A percentile compares a stretch with the other conserved stretches of the same genome.
These are phyloP conservation scores for Russula abietina DNA, from an alignment of 768 basidiomycete species.

Conservation along the genomic window DNA sequence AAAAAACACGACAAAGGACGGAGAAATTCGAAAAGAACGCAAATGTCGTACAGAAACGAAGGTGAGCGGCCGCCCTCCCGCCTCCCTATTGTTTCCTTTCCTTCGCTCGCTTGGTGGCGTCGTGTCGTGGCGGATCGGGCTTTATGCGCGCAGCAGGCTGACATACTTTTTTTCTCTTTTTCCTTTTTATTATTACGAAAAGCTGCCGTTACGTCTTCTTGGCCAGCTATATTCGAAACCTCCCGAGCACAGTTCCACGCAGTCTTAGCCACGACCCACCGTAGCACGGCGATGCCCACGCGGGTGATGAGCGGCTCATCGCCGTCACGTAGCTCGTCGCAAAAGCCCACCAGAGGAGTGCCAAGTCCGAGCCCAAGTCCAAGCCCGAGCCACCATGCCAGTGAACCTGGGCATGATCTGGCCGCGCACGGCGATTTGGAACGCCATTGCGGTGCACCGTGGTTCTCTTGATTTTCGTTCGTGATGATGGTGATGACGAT, in stretches of 20 bases:
- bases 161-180: neutral
- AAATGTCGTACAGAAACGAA: conserved; percentile 10
- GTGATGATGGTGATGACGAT: neutral
- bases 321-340: neutral
- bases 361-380: neutral
- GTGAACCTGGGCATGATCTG: conserved; percentile 5
- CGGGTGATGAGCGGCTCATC: neutral
- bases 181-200: neutral
- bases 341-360: neutral
- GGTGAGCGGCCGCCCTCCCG: conserved; percentile 10
- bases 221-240: neutral
- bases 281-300: neutral
- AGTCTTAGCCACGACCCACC: neutral
- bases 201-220: neutral
- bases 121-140: neutral
- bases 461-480: conserved; percentile 18
- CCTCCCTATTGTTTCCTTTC: neutral
- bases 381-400: neutral
- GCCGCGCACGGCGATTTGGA: conserved; percentile 14
- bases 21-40: neutral
- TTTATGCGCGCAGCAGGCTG: conserved; percentile 3
- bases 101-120: neutral
- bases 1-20: no score
- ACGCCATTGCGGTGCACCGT: conserved; percentile 17
- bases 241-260: neutral